Evolutionary conservation across 1,284 basidiomycete genomes (phyloP).

Genomic region (Meripilus lineatus): DNA sequence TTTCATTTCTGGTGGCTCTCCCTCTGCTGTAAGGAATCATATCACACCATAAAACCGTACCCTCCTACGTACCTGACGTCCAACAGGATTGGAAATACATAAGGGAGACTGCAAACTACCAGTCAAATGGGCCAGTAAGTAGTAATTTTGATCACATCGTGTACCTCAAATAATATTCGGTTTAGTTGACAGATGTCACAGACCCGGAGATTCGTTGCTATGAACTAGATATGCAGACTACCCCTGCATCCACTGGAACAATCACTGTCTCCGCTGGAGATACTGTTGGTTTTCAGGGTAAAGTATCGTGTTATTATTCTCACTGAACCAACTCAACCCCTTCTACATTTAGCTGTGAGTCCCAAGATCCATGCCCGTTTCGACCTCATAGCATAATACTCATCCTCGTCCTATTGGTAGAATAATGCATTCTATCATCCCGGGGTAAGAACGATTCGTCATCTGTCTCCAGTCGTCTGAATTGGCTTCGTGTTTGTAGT

Average conservation of each 20-base stretch:
- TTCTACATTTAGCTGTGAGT: constrained; percentile 4
- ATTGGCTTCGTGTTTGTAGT: constrained; percentile 17
- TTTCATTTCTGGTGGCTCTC: constrained; percentile 17
- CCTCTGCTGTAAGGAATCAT: constrained; percentile 6
- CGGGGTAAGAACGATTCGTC: constrained; percentile 24
- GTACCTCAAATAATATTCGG: neutral
- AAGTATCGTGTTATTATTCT: neutral
- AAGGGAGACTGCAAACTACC: constrained; percentile 39
- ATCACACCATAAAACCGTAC: no score
- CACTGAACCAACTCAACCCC: neutral
- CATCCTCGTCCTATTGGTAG: constrained; percentile 6
- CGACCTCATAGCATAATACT: neutral
- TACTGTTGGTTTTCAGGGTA: constrained; percentile 24
- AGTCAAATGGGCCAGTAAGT: constrained; percentile 33
- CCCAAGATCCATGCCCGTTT: neutral
- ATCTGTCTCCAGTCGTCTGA: neutral
- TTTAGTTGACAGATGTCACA: constrained; percentile 37
- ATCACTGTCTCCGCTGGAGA: constrained; percentile 34
- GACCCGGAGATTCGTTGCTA: constrained; percentile 44
- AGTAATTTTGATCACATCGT: constrained; percentile 9
- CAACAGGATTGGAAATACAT: constrained; percentile 37
- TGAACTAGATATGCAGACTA: constrained; percentile 31
- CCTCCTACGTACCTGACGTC: neutral
- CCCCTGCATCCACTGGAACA: constrained; percentile 31
- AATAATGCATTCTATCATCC: constrained; percentile 29